Evolutionary conservation across 345 rosid species (phyloP).

Genomic region (Linum trigynum): DNA sequence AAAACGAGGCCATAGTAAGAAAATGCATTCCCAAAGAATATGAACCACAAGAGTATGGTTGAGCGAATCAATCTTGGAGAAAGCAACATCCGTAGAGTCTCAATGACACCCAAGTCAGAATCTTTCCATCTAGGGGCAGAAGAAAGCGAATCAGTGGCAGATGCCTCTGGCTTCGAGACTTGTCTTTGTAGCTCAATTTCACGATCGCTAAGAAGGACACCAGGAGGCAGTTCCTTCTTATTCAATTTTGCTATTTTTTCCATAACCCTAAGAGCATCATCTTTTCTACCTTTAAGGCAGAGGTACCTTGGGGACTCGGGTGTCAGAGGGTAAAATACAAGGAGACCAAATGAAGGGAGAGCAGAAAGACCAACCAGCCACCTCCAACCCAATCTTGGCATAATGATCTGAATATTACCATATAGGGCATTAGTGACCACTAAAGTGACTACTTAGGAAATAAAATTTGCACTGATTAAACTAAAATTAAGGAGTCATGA

Average conservation of each 20-base stretch:
- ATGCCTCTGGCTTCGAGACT: conserved; percentile 35
- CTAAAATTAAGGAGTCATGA: no score
- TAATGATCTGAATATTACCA: conserved; percentile 39
- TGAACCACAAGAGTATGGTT: conserved; percentile 73
- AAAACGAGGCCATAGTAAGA: conserved; percentile 80
- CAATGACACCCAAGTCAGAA: conserved; percentile 31
- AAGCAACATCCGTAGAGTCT: conserved; percentile 46
- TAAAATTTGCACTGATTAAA: no score
- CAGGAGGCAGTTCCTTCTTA: conserved; percentile 47
- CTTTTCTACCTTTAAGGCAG: conserved; percentile 55
- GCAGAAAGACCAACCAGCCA: conserved; percentile 82
- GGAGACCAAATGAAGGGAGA: conserved; percentile 66
- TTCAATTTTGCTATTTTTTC: conserved; percentile 56
- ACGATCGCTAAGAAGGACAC: conserved; percentile 52
- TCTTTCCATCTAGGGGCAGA: conserved; percentile 22
- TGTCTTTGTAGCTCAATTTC: conserved; percentile 38
- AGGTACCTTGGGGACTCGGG: conserved; percentile 89
- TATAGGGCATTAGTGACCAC: neutral
- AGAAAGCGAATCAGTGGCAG: conserved; percentile 8
- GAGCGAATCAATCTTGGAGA: conserved; percentile 56
- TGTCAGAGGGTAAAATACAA: conserved; percentile 52
- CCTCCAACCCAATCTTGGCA: conserved; percentile 87
- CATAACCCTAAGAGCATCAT: conserved; percentile 52
- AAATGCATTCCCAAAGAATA: conserved; percentile 85
- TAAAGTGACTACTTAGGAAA: no score